Evolutionary conservation across 192 early-diverging fungal species (phyloP).

Genomic region (Umbelopsis ramanniana): DNA sequence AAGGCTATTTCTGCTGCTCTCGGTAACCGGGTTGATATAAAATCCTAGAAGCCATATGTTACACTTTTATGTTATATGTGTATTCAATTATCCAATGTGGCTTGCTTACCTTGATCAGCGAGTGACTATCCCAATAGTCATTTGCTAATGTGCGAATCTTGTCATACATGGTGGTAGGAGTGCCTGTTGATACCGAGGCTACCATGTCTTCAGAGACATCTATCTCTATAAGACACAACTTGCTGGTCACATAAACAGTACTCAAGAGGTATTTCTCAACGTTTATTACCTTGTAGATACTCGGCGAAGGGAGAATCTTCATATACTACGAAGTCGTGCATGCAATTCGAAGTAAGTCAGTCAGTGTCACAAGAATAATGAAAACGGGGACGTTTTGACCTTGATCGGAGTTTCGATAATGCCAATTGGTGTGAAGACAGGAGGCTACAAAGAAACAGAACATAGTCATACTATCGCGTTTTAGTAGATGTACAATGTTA

Average conservation of each 20-base stretch:
- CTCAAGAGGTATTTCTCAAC: background rate
- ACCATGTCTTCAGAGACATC: conserved; percentile 12
- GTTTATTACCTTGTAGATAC: conserved; percentile 56
- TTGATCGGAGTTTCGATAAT: too few species aligned
- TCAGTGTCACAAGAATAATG: background rate
- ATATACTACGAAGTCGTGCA: conserved; percentile 64
- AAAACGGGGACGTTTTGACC: too few species aligned
- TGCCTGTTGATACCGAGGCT: background rate
- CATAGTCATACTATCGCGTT: too few species aligned
- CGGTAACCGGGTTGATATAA: conserved; percentile 27
- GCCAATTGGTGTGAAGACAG: too few species aligned
- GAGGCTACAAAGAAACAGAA: too few species aligned
- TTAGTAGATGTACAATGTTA: too few species aligned
- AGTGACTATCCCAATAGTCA: conserved; percentile 1
- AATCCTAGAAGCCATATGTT: background rate
- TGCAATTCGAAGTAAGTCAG: conserved; percentile 19
- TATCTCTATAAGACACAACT: background rate
- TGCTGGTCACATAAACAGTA: background rate
- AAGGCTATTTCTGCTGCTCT: conserved; percentile 55
- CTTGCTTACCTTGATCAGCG: background rate
- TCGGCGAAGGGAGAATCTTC: conserved; percentile 67
- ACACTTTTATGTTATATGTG: background rate
- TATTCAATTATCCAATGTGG: background rate
- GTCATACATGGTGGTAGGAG: background rate
- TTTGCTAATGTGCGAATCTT: background rate